Evolutionary conservation across 306 rosid genomes (phyloP).

Genomic region (Medicago arabica): DNA sequence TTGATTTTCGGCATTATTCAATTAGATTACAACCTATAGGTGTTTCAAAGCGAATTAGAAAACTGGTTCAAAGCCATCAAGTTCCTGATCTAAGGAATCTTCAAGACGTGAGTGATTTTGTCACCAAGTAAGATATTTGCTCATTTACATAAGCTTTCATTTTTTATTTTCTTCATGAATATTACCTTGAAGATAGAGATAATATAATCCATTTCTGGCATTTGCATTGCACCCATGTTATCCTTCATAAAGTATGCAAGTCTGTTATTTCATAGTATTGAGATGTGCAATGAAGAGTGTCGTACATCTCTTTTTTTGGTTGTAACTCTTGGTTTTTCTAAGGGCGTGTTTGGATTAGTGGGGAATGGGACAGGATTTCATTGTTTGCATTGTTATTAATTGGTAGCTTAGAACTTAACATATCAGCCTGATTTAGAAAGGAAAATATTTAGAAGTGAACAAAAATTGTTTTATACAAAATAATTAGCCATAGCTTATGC

Average conservation of each 20-base stretch:
- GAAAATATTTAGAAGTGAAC: constrained; percentile 12
- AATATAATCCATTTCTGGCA: neutral
- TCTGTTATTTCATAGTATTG: constrained; percentile 2
- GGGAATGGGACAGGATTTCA: neutral
- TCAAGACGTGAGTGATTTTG: constrained; percentile 94
- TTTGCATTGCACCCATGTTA: constrained; percentile 13
- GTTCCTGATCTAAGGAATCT: constrained; percentile 92
- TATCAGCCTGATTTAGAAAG: neutral
- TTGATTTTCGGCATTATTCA: constrained; percentile 96
- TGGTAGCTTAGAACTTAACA: neutral
- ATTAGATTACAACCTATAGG: constrained; percentile 93
- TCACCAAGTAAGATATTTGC: constrained; percentile 76
- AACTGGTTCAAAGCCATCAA: constrained; percentile 89
- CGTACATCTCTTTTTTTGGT: neutral
- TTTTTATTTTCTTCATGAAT: constrained; percentile 14
- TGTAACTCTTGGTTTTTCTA: neutral
- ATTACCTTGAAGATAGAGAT: neutral
- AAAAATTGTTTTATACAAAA: constrained; percentile 7
- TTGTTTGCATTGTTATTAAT: neutral
- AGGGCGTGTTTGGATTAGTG: neutral
- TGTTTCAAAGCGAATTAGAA: constrained; percentile 86
- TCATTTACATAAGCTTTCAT: constrained; percentile 3
- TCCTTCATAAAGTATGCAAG: neutral
- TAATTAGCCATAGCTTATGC: neutral
- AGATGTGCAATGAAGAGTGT: constrained; percentile 1